Conservation (phyloP, 2,329 filamentous ascomycete genomes). For the Nigrospora osmanthi region DNA sequence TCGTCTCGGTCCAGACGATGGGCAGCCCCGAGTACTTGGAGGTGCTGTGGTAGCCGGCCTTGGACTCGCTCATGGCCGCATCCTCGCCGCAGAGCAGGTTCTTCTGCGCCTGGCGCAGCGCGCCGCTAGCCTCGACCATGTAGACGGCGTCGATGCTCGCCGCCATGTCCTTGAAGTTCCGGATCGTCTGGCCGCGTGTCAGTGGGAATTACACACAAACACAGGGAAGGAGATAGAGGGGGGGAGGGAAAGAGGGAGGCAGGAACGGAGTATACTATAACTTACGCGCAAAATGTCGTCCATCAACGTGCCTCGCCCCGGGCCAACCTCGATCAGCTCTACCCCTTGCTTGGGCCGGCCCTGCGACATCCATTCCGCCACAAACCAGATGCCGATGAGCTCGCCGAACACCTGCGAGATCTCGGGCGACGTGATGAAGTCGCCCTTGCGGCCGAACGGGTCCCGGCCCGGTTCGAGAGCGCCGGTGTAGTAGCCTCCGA, state of each 20-base stretch:
- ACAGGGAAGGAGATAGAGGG: too few species aligned
- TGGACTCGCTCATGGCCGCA: conserved; percentile 58
- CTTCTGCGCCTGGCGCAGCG: conserved; percentile 71
- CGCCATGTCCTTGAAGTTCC: conserved; percentile 71
- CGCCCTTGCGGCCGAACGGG: conserved; percentile 86
- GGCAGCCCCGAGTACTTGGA: conserved; percentile 69
- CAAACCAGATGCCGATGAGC: conserved; percentile 87
- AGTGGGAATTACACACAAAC: neutral
- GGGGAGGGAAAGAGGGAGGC: too few species aligned
- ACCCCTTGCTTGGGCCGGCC: conserved; percentile 66
- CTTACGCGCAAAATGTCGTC: conserved; percentile 85
- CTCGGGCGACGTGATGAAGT: conserved; percentile 95
- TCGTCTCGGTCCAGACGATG: conserved; percentile 87
- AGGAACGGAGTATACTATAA: conserved; percentile 1
- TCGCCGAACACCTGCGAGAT: conserved; percentile 98
- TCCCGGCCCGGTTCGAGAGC: conserved; percentile 62
- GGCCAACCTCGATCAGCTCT: conserved; percentile 88
- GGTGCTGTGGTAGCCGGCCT: conserved; percentile 64
- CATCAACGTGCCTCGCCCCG: conserved; percentile 92
- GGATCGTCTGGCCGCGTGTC: conserved; percentile 60
- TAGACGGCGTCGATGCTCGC: conserved; percentile 80
- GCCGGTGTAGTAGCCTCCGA: conserved; percentile 90
- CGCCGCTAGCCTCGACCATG: conserved; percentile 85
- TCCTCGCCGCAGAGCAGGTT: conserved; percentile 70
- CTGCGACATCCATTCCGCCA: conserved; percentile 94